These are phyloP conservation scores for Ambrosia artemisiifolia DNA, from an alignment of 129 eudicot genomes.

Conservation along the genomic window DNA sequence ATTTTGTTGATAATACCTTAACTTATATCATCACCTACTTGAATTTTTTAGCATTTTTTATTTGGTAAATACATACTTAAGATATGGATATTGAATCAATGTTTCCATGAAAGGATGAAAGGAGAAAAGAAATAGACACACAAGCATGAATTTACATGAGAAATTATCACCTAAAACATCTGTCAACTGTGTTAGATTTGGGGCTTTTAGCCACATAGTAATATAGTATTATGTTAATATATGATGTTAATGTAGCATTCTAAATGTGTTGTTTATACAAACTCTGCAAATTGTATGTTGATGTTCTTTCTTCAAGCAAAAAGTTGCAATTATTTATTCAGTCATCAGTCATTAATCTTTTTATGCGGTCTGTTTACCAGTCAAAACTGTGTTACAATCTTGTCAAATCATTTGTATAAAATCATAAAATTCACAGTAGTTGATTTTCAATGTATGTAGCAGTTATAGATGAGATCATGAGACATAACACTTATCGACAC, in stretches of 20 bases:
- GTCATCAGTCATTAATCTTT: neutral
- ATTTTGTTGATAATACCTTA: no score
- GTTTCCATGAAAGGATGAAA: neutral
- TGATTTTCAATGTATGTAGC: neutral
- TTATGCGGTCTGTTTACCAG: neutral
- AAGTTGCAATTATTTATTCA: neutral
- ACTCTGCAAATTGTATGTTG: neutral
- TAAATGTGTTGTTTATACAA: neutral
- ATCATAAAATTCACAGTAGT: neutral
- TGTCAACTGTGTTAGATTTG: neutral
- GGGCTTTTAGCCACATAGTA: neutral
- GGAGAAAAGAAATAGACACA: slow-evolving; percentile 9
- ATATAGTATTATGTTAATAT: neutral
- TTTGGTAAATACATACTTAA: neutral
- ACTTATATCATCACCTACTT: neutral
- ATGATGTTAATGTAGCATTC: neutral
- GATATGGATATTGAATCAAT: neutral
- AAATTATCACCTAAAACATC: neutral
- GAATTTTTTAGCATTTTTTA: neutral
- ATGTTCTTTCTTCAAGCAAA: neutral
- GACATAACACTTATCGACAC: neutral
- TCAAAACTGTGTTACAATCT: neutral
- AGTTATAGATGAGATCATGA: neutral
- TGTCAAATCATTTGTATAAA: neutral
- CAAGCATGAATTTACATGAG: neutral